Percentiles rank a stretch among this genome's conserved stretches.
Evolutionary conservation across 805 yeast genomes (phyloP).

Genomic region (Pichia membranifaciens): DNA sequence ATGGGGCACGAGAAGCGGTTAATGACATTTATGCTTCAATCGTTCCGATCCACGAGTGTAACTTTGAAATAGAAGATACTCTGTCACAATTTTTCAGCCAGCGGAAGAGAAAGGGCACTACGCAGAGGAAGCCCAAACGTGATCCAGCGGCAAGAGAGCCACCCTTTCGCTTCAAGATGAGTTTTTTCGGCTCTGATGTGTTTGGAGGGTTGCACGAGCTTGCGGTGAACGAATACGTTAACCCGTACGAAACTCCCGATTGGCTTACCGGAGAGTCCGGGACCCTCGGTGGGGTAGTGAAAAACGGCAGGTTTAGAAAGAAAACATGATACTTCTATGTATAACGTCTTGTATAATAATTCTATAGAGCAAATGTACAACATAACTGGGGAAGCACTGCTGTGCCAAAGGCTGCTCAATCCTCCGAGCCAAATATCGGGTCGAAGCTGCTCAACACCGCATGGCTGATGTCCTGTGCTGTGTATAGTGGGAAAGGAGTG

Average conservation of each 20-base stretch:
- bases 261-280: conserved; percentile 81
- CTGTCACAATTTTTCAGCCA: background rate
- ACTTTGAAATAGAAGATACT: conserved; percentile 31
- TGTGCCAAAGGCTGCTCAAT: no score
- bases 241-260: conserved; percentile 56
- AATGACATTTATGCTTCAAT: conserved; percentile 42
- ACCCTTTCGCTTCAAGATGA: conserved; percentile 22
- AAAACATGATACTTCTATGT: background rate
- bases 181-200: conserved; percentile 61
- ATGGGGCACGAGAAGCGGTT: conserved; percentile 7
- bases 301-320: conserved; percentile 31
- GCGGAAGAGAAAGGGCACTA: conserved; percentile 13
- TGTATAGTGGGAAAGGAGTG: background rate
- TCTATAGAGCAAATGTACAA: background rate
- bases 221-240: conserved; percentile 41
- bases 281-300: conserved; percentile 40
- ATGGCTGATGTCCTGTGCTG: background rate
- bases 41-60: conserved; percentile 53
- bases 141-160: background rate
- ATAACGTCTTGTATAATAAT: background rate
- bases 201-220: conserved; percentile 76
- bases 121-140: conserved; percentile 16
- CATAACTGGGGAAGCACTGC: background rate
- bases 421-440: conserved; percentile 5
- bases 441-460: conserved; percentile 4